Evolutionary conservation across 148 eudicot genomes (phyloP), one percentile per base, ranked within the genome.

Genomic region (Rhododendron ovatum): DNA sequence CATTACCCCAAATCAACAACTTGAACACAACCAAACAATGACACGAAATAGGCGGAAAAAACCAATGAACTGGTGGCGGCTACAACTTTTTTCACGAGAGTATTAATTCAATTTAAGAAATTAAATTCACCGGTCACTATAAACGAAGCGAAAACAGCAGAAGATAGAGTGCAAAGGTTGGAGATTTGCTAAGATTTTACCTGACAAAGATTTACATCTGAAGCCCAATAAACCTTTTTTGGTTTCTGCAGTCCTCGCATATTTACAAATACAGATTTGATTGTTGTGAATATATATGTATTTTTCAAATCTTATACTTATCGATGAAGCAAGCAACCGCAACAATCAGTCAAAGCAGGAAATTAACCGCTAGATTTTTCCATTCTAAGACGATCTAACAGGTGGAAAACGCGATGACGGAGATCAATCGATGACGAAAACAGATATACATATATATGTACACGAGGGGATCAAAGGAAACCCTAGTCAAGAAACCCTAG

Each of bases 181-280:
- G 69, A 67, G 45, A 41, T 59, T 87, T 83, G 47, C 73, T 17
- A 84, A 61, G 61, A 13, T 83, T 89, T 14, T 92, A 95, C 96
- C 96, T 93, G 94, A 95, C 95, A 94, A 83, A 94, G 98, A 90
- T 90, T 91, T 76, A 86, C 91, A 88, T 93, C 94, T 55, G 94
- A 90, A 74, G 95, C 92, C 98, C 98, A 93, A 47, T 91, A 87
- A 86, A 94, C 93, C 92, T 90, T 90, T 93, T 93, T 94, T 69
- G 95, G 92, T 90, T 92, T 93, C 90, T 90, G 89, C 93, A 88
- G 86, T 86, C 93, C 91, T 85, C 92, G 90, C 98, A 94, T 94
- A 82, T 78, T 92, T 86, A 89, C 86, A 88, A 83, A 22, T 30
- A 73, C 78, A 79, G 63, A 83, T 84, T 82, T 75, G 82, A 78